These are phyloP conservation scores for Trifolium pratense DNA, from an alignment of 306 rosid species.

Conservation along the genomic window DNA sequence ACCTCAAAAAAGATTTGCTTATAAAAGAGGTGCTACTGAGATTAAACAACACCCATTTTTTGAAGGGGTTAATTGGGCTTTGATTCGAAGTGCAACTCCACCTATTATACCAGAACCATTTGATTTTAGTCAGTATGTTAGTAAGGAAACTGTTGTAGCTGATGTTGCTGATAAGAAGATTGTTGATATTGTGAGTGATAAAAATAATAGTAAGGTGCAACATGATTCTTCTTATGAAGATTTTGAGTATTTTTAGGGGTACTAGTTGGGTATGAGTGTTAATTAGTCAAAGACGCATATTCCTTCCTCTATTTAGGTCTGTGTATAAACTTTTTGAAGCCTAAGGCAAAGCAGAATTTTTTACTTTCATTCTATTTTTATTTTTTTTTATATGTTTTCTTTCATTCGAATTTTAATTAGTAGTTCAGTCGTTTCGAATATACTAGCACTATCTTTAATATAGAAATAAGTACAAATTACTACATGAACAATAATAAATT, in stretches of 20 bases:
- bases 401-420: too few relatives aligned
- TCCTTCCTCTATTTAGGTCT: too few relatives aligned
- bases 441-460: too few relatives aligned
- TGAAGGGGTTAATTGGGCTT: conserved; percentile 89
- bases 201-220: not conserved
- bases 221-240: conserved; percentile 42
- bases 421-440: too few relatives aligned
- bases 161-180: conserved; percentile 36
- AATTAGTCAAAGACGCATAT: too few relatives aligned
- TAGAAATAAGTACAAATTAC: too few relatives aligned
- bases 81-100: conserved; percentile 74
- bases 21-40: conserved; percentile 83
- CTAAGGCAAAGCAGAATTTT: too few relatives aligned
- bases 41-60: conserved; percentile 94
- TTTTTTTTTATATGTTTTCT: too few relatives aligned
- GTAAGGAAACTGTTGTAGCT: conserved; percentile 22
- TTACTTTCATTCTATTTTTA: too few relatives aligned
- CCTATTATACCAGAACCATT: conserved; percentile 73
- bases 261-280: too few relatives aligned
- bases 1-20: conserved; percentile 75
- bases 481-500: too few relatives aligned
- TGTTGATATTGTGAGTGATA: conserved; percentile 25
- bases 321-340: too few relatives aligned
- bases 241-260: conserved; percentile 59
- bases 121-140: conserved; percentile 61